phyloP scores from a whole-genome alignment of 495 filamentous ascomycete species.

The Massariosphaeria phaeospora region DNA sequence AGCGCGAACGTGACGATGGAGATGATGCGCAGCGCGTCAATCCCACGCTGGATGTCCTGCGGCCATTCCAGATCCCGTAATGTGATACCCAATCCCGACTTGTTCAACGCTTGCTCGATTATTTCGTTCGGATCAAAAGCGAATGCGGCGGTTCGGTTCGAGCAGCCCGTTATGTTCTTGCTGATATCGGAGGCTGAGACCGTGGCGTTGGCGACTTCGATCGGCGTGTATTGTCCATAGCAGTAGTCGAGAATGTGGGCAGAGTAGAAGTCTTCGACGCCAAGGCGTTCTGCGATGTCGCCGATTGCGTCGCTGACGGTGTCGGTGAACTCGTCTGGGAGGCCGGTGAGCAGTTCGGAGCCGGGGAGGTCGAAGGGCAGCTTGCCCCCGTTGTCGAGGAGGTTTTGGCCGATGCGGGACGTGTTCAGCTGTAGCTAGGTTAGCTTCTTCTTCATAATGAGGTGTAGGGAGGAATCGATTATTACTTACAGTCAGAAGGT shows the following conservation, averaged over 20 bases:
- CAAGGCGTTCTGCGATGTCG: slow-evolving; percentile 46
- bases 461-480: not conserved
- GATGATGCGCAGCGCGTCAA: slow-evolving; percentile 47
- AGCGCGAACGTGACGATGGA: slow-evolving; percentile 56
- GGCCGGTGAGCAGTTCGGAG: slow-evolving; percentile 26
- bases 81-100: slow-evolving; percentile 51
- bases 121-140: slow-evolving; percentile 57
- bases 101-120: slow-evolving; percentile 47
- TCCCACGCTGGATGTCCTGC: slow-evolving; percentile 53
- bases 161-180: slow-evolving; percentile 59
- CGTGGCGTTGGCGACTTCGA: slow-evolving; percentile 46
- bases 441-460: slow-evolving; percentile 6
- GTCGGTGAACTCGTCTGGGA: slow-evolving; percentile 39
- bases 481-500: slow-evolving; percentile 61
- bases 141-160: slow-evolving; percentile 50
- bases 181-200: slow-evolving; percentile 30
- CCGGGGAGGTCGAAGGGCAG: slow-evolving; percentile 21
- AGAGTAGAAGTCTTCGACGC: slow-evolving; percentile 69
- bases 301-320: slow-evolving; percentile 45
- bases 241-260: slow-evolving; percentile 67
- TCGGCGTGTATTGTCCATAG: slow-evolving; percentile 55
- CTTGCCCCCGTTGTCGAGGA: slow-evolving; percentile 38
- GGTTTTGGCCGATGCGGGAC: slow-evolving; percentile 53
- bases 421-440: slow-evolving; percentile 54
- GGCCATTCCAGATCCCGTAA: slow-evolving; percentile 58